phyloP scores from a whole-genome alignment of 768 basidiomycete genomes.

The Suillus ampliporus region DNA sequence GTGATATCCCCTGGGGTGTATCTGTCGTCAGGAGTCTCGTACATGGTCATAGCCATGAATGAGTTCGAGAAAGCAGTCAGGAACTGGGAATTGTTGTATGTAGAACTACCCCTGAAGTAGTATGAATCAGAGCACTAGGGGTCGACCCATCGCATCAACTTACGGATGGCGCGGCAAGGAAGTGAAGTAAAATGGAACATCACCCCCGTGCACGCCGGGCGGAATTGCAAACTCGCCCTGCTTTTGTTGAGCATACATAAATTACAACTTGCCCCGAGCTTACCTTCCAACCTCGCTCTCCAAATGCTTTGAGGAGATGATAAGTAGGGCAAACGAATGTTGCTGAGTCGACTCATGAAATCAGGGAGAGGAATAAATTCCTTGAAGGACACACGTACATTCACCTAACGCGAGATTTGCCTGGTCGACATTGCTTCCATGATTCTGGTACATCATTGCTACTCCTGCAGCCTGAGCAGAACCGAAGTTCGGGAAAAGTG shows the following conservation, averaged over 20 bases:
- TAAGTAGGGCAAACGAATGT: conserved; percentile 33
- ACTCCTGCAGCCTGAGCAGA: conserved; percentile 29
- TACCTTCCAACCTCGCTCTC: conserved; percentile 33
- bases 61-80: conserved; percentile 31
- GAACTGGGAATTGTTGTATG: conserved; percentile 36
- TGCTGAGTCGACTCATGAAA: conserved; percentile 20
- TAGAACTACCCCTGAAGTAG: conserved; percentile 5
- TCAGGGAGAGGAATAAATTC: not conserved
- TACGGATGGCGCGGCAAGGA: conserved; percentile 35
- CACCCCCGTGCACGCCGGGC: conserved; percentile 37
- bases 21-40: conserved; percentile 30
- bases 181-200: conserved; percentile 48
- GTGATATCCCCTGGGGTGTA: conserved; percentile 22
- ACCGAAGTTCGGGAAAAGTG: conserved; percentile 47
- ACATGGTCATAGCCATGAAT: conserved; percentile 30
- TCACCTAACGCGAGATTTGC: conserved; percentile 46
- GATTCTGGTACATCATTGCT: conserved; percentile 32
- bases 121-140: not conserved
- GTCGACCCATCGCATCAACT: conserved; percentile 13
- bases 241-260: conserved; percentile 18
- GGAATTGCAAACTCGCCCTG: conserved; percentile 39
- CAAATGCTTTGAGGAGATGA: conserved; percentile 26
- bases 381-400: conserved; percentile 32
- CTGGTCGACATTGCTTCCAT: conserved; percentile 41
- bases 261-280: conserved; percentile 29